A percentile compares a stretch with the other conserved stretches of the same genome.
Conservation (phyloP, 2,329 filamentous ascomycete species). For the Talaromyces funiculosus region DNA sequence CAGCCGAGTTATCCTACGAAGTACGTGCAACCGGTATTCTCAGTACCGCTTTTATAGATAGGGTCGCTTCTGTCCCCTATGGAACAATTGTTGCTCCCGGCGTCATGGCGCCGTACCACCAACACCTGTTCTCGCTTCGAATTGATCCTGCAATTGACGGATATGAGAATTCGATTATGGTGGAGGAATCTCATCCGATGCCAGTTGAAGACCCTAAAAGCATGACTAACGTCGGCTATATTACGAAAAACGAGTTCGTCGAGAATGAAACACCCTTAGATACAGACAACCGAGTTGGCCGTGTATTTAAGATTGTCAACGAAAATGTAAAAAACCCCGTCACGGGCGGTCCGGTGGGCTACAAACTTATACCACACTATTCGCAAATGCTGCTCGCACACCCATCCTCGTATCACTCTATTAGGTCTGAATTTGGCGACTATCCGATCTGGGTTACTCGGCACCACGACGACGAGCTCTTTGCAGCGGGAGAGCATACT, state of each 20-base stretch:
- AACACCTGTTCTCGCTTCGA: slow-evolving; percentile 59
- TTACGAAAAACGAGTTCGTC: slow-evolving; percentile 32
- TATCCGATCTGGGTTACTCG: slow-evolving; percentile 53
- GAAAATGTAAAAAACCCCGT: slow-evolving; percentile 48
- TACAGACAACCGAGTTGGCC: slow-evolving; percentile 37
- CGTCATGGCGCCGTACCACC: slow-evolving; percentile 52
- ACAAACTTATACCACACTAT: slow-evolving; percentile 51
- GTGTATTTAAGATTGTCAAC: slow-evolving; percentile 56
- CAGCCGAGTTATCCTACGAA: slow-evolving; percentile 54
- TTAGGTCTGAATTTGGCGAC: slow-evolving; percentile 50
- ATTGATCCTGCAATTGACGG: slow-evolving; percentile 58
- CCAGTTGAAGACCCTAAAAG: slow-evolving; percentile 51
- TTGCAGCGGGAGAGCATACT: slow-evolving; percentile 50
- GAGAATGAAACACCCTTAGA: slow-evolving; percentile 46
- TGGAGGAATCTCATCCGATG: slow-evolving; percentile 56
- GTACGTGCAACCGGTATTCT: slow-evolving; percentile 63
- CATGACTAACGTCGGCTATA: slow-evolving; percentile 43
- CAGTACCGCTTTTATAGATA: slow-evolving; percentile 56
- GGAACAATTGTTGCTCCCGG: slow-evolving; percentile 52
- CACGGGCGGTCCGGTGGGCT: slow-evolving; percentile 49
- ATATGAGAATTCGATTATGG: slow-evolving; percentile 47
- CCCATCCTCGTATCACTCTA: slow-evolving; percentile 46
- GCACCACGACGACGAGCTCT: slow-evolving; percentile 48
- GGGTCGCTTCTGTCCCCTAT: slow-evolving; percentile 28
- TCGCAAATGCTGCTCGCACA: slow-evolving; percentile 56